Evolutionary conservation across 768 basidiomycete genomes (phyloP).

Genomic region (Tremella mesenterica): DNA sequence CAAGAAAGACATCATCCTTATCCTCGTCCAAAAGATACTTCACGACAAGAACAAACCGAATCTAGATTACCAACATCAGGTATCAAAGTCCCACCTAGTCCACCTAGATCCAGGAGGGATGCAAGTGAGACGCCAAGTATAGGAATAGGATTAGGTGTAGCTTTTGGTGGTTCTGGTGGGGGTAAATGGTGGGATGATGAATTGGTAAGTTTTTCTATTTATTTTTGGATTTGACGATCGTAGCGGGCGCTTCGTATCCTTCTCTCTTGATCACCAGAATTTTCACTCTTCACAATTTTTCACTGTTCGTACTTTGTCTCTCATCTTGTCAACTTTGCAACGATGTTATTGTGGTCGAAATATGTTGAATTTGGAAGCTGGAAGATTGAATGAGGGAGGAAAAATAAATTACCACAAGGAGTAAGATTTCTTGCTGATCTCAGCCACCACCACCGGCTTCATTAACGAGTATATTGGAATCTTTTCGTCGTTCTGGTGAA

Average conservation of each 20-base stretch:
- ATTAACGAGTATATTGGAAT: constrained; percentile 74
- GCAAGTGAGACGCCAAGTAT: constrained; percentile 21
- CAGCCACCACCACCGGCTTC: constrained; percentile 61
- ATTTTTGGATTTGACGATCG: neutral
- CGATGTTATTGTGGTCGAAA: neutral
- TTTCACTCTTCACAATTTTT: neutral
- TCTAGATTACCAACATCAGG: neutral
- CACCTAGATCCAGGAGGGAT: constrained; percentile 33
- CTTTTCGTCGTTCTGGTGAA: constrained; percentile 75
- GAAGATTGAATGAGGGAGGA: too few species aligned
- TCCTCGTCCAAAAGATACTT: too few species aligned
- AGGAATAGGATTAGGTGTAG: constrained; percentile 20
- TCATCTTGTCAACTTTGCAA: neutral
- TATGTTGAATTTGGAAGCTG: too few species aligned
- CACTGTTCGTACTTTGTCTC: neutral
- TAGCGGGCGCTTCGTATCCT: neutral
- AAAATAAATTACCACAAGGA: neutral
- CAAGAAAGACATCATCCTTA: too few species aligned
- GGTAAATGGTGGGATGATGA: constrained; percentile 42
- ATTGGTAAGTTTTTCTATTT: constrained; percentile 18
- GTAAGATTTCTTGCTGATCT: neutral
- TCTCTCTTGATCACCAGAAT: neutral
- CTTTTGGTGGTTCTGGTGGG: constrained; percentile 26
- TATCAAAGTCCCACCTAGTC: constrained; percentile 16
- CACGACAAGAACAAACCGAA: too few species aligned